Percentiles rank a stretch among this genome's conserved stretches.
phyloP scores from a whole-genome alignment of 495 filamentous ascomycete genomes.

The Aspergillus coremiiformis region DNA sequence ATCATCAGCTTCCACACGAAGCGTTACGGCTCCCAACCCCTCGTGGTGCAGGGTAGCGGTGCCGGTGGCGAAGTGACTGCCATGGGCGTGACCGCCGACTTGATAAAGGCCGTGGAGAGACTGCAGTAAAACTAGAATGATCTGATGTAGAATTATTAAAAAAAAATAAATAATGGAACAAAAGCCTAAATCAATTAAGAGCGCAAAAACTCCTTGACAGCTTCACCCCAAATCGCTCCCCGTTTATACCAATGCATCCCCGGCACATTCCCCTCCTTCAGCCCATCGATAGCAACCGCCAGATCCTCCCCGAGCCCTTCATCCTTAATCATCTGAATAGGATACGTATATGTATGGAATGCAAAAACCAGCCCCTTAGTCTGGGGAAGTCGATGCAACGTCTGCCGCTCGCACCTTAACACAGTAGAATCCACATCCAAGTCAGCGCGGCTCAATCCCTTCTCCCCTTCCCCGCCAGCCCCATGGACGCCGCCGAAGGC shows the following conservation, averaged over 20 bases:
- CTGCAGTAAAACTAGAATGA: conserved; percentile 15
- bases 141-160: not conserved
- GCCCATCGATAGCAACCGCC: conserved; percentile 64
- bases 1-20: conserved; percentile 97
- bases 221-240: conserved; percentile 57
- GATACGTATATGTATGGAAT: conserved; percentile 76
- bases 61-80: conserved; percentile 93
- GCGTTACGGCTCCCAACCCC: conserved; percentile 78
- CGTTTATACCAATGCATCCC: conserved; percentile 65
- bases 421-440: conserved; percentile 48
- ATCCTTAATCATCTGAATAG: conserved; percentile 56
- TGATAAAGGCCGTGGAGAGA: conserved; percentile 71
- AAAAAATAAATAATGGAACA: not conserved
- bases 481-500: conserved; percentile 36
- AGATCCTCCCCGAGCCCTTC: conserved; percentile 61
- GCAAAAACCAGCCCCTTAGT: conserved; percentile 63
- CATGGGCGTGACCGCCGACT: conserved; percentile 86
- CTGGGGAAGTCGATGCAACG: conserved; percentile 61
- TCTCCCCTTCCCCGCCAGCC: conserved; percentile 34
- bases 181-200: conserved; percentile 8
- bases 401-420: conserved; percentile 66
- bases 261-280: conserved; percentile 60
- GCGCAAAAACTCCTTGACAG: conserved; percentile 52
- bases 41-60: conserved; percentile 91
- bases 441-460: conserved; percentile 32